Evolutionary conservation across 208 protist genomes (phyloP), one percentile per base, ranked within the genome.

Genomic region (Angomonas ambiguus): DNA sequence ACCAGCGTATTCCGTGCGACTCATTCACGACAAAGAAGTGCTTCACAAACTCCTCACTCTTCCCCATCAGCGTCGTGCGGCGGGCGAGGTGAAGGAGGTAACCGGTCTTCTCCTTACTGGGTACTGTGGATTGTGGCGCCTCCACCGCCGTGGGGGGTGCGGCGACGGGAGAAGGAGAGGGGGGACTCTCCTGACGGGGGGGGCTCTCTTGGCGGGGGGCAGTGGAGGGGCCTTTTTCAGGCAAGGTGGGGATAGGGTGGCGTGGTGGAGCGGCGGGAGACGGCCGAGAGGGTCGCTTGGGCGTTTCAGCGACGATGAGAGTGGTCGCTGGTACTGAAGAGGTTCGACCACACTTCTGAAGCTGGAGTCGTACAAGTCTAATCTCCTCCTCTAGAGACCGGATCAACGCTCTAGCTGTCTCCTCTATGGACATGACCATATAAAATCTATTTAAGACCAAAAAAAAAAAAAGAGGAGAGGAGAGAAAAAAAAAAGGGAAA

Each of bases 21-120:
- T 72, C 74, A 13, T 85, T 68, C 1, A 87, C 73, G 2, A 85
- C 75, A 3, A 92, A 25, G 72, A 87, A 88, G 61, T 83, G 80
- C 16, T 65, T 66, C 28, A 81, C 69, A 24, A 91, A 80, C 48
- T 61, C 53, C 30, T 65, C 34, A 51, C 33, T 3, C 6, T 6
- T 33, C n/a, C 24, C n/a, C 22, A 13, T 18, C 30, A 13, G 56
- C 10, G 32, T 31, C 3, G 41, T 60, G 57, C 69, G 70, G 2
- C 72, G 72, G 45, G 69, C 65, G 27, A 90, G 65, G 57, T 78
- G 72, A 8, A 82, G 75, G 25, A 85, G 72, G n/a, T 58, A 58
- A 31, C 84, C 84, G 42, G 77, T 71, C 51, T 75, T 79, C 32
- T 41, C 5, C 48, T 28, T 24, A 2, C 22, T 2, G 48, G n/a